Conservation (phyloP, 108 stramenopile genomes). For the Nitzschia inconspicua region DNA sequence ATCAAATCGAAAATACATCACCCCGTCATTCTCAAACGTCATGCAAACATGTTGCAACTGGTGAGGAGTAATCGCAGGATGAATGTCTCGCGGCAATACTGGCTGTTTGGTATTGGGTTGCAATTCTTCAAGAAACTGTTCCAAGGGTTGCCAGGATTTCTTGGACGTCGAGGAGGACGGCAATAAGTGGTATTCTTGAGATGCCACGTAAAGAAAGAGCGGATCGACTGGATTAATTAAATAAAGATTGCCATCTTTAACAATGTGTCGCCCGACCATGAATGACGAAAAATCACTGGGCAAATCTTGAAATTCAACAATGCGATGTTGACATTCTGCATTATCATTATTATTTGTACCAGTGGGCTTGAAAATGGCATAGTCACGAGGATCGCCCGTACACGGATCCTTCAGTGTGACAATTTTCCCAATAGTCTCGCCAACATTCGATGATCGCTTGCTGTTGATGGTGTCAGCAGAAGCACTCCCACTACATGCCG, state of each 20-base stretch:
- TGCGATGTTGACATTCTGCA: not conserved
- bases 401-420: constrained; percentile 19
- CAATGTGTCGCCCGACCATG: constrained; percentile 50
- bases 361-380: too few species aligned
- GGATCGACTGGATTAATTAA: constrained; percentile 62
- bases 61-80: constrained; percentile 27
- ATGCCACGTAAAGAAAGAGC: constrained; percentile 48
- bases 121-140: constrained; percentile 40
- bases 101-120: not conserved
- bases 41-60: constrained; percentile 51
- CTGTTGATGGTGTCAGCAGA: not conserved
- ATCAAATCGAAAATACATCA: constrained; percentile 48
- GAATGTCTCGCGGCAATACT: constrained; percentile 31
- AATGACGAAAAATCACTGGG: constrained; percentile 51
- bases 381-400: constrained; percentile 16
- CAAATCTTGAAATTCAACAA: constrained; percentile 53
- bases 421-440: constrained; percentile 1
- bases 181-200: constrained; percentile 4
- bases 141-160: constrained; percentile 61
- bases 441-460: not conserved
- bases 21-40: constrained; percentile 37
- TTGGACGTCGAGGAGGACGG: not conserved
- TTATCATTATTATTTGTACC: constrained; percentile 1
- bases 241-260: constrained; percentile 50
- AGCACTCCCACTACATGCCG: not conserved